A percentile compares a stretch with the other conserved stretches of the same genome.
phyloP scores from a whole-genome alignment of 345 rosid genomes.

The Boechera stricta region DNA sequence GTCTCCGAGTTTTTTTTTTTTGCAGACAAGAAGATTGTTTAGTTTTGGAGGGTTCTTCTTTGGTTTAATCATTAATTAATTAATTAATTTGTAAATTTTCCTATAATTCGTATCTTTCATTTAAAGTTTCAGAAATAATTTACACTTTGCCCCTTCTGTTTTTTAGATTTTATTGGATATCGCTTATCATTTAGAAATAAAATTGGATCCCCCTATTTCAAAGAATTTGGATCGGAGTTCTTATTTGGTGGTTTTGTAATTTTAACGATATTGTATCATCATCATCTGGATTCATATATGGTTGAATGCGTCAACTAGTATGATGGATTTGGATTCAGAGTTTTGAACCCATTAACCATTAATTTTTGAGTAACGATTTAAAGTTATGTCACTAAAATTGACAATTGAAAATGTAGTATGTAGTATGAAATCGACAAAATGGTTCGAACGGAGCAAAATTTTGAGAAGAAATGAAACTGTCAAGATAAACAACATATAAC shows the following conservation, averaged over 20 bases:
- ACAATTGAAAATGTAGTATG: too few species aligned
- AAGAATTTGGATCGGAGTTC: neutral
- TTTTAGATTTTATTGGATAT: neutral
- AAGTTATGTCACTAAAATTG: too few species aligned
- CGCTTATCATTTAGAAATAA: neutral
- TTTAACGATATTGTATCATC: too few species aligned
- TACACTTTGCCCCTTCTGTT: constrained; percentile 4
- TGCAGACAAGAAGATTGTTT: constrained; percentile 42
- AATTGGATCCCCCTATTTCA: neutral
- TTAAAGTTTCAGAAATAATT: neutral
- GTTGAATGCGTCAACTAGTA: too few species aligned
- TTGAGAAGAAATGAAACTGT: too few species aligned
- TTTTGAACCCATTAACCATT: too few species aligned
- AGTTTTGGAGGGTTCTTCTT: constrained; percentile 38
- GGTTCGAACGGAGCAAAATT: too few species aligned
- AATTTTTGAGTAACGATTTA: too few species aligned
- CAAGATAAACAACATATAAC: too few species aligned
- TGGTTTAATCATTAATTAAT: constrained; percentile 27
- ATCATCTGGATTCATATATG: too few species aligned
- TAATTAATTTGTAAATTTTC: constrained; percentile 1
- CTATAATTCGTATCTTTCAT: constrained; percentile 1
- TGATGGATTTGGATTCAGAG: too few species aligned
- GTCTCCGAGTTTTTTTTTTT: constrained; percentile 39
- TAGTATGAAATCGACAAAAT: too few species aligned
- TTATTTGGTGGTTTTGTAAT: neutral